These are phyloP conservation scores for Podospora pseudopauciseta DNA, from an alignment of 495 filamentous ascomycete genomes.

Conservation along the genomic window DNA sequence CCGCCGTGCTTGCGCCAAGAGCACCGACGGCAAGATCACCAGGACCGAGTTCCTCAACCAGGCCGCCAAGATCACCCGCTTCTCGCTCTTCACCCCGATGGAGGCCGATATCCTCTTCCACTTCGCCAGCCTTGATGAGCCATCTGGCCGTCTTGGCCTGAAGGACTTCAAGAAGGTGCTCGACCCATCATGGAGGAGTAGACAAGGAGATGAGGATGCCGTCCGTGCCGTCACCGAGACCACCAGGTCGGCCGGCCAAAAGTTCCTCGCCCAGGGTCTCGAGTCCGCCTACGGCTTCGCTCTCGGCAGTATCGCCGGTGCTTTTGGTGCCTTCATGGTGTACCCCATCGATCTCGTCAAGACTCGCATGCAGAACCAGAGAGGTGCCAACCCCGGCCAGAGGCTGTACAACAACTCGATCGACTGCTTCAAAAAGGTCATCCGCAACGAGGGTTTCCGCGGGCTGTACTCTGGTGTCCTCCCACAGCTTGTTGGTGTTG, in stretches of 20 bases:
- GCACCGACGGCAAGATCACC: conserved; percentile 86
- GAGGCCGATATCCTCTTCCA: conserved; percentile 99
- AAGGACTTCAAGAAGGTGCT: conserved; percentile 91
- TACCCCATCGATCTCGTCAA: conserved; percentile 99
- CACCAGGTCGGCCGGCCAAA: conserved; percentile 38
- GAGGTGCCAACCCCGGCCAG: conserved; percentile 73
- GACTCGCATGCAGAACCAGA: conserved; percentile 98
- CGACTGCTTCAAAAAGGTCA: conserved; percentile 88
- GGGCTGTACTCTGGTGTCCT: conserved; percentile 93
- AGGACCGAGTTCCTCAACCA: conserved; percentile 92
- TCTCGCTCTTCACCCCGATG: conserved; percentile 95
- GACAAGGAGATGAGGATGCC: conserved; percentile 43
- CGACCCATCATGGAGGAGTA: conserved; percentile 81
- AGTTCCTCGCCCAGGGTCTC: conserved; percentile 57
- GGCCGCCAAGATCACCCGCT: conserved; percentile 82
- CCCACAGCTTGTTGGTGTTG: conserved; percentile 93
- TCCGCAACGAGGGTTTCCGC: conserved; percentile 82
- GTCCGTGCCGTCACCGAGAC: conserved; percentile 36
- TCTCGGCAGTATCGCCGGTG: conserved; percentile 84
- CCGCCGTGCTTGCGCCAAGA: conserved; percentile 78
- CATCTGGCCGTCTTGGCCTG: conserved; percentile 76
- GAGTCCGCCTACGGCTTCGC: conserved; percentile 87
- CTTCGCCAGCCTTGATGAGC: conserved; percentile 88
- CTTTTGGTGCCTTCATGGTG: conserved; percentile 97
- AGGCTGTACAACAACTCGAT: conserved; percentile 92